Conservation (phyloP, 192 early-diverging fungal species). For the Backusella tarrabulga region DNA sequence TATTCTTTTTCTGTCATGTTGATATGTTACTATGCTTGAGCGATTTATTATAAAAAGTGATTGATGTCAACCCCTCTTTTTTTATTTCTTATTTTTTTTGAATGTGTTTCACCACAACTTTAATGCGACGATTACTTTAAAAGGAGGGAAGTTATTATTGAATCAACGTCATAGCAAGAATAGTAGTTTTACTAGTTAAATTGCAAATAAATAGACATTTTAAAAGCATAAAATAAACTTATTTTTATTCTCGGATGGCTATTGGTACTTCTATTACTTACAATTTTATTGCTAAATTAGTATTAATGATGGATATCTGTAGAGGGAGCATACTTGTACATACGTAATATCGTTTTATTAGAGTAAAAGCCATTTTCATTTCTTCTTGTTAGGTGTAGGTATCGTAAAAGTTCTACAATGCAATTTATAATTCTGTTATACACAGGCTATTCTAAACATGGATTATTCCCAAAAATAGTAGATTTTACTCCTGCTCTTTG, state of each 20-base stretch:
- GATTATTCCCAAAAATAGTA: not conserved
- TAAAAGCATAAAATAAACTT: not conserved
- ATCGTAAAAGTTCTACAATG: not conserved
- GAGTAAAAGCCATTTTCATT: not conserved
- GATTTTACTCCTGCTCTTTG: not conserved
- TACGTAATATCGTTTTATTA: not conserved
- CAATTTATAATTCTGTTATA: not conserved
- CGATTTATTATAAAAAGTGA: not conserved
- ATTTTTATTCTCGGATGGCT: not conserved
- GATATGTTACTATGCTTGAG: not conserved
- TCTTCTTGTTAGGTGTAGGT: not conserved
- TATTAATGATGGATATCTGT: not conserved
- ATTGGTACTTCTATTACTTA: not conserved
- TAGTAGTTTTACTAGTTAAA: no score
- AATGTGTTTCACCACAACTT: not conserved
- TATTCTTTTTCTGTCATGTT: not conserved
- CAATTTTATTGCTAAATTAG: not conserved
- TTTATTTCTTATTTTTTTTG: not conserved
- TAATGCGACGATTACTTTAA: constrained; percentile 3
- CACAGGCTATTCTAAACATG: not conserved
- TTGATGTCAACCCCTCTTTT: not conserved
- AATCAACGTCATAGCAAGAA: not conserved
- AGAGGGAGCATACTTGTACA: not conserved
- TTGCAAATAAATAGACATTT: no score
- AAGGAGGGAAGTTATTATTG: not conserved